Conservation (phyloP, 495 filamentous ascomycete species). For the Penicillium silybi region DNA sequence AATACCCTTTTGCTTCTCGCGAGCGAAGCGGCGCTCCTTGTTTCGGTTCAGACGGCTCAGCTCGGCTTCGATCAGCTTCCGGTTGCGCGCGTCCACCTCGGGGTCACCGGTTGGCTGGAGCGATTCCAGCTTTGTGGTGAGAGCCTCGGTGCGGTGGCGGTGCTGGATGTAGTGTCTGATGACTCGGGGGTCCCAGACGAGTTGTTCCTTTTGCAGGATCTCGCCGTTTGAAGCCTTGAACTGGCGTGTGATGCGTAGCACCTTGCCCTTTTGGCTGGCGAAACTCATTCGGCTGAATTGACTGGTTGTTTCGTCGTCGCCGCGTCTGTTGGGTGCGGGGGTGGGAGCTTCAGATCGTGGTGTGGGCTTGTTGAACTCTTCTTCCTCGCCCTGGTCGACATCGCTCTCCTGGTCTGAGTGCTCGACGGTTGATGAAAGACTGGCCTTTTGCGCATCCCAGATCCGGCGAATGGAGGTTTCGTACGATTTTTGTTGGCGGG, state of each 20-base stretch:
- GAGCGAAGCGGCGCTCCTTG: slow-evolving; percentile 82
- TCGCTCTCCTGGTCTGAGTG: slow-evolving; percentile 59
- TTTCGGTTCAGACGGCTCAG: slow-evolving; percentile 80
- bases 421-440: slow-evolving; percentile 62
- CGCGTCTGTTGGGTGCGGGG: slow-evolving; percentile 43
- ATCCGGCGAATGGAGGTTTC: slow-evolving; percentile 82
- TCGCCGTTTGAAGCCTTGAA: slow-evolving; percentile 60
- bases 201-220: slow-evolving; percentile 52
- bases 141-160: slow-evolving; percentile 53
- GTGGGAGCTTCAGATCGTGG: slow-evolving; percentile 60
- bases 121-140: slow-evolving; percentile 62
- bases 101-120: slow-evolving; percentile 71
- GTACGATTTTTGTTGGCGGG: slow-evolving; percentile 82
- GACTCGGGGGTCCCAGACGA: slow-evolving; percentile 69
- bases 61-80: slow-evolving; percentile 65
- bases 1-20: slow-evolving; percentile 80
- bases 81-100: slow-evolving; percentile 62
- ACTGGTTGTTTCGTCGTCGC: slow-evolving; percentile 78
- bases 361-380: slow-evolving; percentile 58
- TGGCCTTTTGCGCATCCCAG: slow-evolving; percentile 82
- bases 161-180: slow-evolving; percentile 61
- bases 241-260: slow-evolving; percentile 71
- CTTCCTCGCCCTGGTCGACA: slow-evolving; percentile 64
- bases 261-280: slow-evolving; percentile 62
- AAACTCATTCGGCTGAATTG: slow-evolving; percentile 79